Base-by-base conservation (phyloP, 306 rosid genomes). In the Elaeagnus macrophylla region DNA sequence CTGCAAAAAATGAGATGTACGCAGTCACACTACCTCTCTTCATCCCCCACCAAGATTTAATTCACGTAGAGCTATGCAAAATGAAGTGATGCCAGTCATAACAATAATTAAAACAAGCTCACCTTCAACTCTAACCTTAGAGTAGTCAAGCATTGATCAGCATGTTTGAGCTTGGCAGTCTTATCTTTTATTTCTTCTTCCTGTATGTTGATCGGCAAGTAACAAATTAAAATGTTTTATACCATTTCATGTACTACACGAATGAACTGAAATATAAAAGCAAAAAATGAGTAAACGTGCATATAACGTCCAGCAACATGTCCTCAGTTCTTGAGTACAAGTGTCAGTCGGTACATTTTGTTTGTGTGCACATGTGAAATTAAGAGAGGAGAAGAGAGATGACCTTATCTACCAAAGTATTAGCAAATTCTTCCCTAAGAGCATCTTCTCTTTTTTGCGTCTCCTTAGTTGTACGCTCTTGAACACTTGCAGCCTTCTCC, bases 381-480 rank as follows among this genome's bases (percentile, higher is more conserved):
- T 25, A 25, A 36, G 39, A 47, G 53, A 14, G 37, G 32, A 5
- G 39, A 20, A 13, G 15, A 48, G 36, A 36, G 11, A 59, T 71
- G 54, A 91, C 99, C 74, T 87, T 93, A 41, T 79, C 95, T 37
- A 85, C 85, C 90, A 93, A 79, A 66, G 53, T 77, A 54, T 55
- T 51, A 1, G 89, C 51, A 64, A 93, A 87, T 57, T 87, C 96
- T 77, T 81, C 94, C 72, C 95, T 84, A 60, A 93, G 64, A 75
- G 78, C 94, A 73, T 87, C 96, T 79, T 93, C 99, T 76, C 95
- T 82, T 67, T 72, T 72, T 47, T 85, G 96, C n/a, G 84, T 78
- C 64, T 84, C 89, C 64, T 79, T 84, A 66, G 51, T 82, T 41
- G 85, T 56, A 55, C 89, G 96, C 60, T 93, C 99, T 68, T 84